These are phyloP conservation scores for Cryphonectria parasitica DNA, from an alignment of 2,329 filamentous ascomycete genomes.

Conservation along the genomic window DNA sequence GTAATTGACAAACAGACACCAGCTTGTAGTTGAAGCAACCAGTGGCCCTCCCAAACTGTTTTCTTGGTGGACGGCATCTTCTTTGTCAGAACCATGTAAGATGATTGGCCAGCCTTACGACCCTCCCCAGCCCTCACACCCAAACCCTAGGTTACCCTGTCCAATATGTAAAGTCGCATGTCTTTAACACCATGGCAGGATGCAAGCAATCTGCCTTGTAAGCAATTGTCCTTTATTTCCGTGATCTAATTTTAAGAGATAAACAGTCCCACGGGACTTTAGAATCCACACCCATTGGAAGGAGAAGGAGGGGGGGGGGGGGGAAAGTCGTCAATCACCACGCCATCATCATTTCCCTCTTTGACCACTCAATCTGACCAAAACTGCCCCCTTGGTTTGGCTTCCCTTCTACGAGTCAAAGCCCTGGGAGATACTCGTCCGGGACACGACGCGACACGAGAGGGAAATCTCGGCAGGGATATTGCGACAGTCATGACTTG, in stretches of 20 bases:
- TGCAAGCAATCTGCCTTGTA: constrained; percentile 1
- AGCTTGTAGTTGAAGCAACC: too few relatives aligned
- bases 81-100: constrained; percentile 20
- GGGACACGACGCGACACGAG: background rate
- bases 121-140: background rate
- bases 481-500: background rate
- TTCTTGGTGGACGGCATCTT: background rate
- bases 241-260: background rate
- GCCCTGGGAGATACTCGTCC: background rate
- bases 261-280: background rate
- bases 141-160: background rate
- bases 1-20: background rate
- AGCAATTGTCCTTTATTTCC: background rate
- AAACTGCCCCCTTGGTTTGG: background rate
- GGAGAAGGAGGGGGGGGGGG: too few relatives aligned
- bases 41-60: background rate
- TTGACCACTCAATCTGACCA: background rate
- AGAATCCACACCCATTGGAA: background rate
- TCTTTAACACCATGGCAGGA: background rate
- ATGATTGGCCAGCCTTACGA: constrained; percentile 22
- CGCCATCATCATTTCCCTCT: background rate
- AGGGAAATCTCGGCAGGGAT: constrained; percentile 2
- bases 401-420: background rate
- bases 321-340: too few relatives aligned
- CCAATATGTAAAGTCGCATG: background rate